These are phyloP conservation scores for Cucurbitaria berberidis DNA, from an alignment of 2,329 filamentous ascomycete genomes.

Conservation along the genomic window DNA sequence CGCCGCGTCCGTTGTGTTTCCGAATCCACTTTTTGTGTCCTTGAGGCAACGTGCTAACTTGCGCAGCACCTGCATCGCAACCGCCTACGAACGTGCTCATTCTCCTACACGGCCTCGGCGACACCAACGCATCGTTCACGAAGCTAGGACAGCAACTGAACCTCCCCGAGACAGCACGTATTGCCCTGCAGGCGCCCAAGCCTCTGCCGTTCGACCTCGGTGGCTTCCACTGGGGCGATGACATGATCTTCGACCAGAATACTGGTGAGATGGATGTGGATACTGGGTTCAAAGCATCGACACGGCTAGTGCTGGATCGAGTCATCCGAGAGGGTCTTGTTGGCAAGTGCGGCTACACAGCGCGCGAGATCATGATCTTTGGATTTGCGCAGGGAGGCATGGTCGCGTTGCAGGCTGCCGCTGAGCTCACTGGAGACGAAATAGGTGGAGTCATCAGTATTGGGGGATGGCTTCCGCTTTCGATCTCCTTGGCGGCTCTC, in stretches of 20 bases:
- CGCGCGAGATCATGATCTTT: conserved; percentile 60
- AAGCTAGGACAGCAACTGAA: conserved; percentile 70
- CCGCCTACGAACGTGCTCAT: conserved; percentile 76
- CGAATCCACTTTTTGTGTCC: background rate
- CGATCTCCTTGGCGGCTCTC: conserved; percentile 34
- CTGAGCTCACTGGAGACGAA: conserved; percentile 48
- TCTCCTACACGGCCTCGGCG: conserved; percentile 84
- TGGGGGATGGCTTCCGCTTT: conserved; percentile 63
- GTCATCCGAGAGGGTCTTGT: conserved; percentile 55
- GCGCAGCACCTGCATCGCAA: conserved; percentile 53
- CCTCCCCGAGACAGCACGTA: conserved; percentile 77
- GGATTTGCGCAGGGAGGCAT: conserved; percentile 66
- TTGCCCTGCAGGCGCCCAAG: conserved; percentile 74
- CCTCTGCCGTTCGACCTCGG: conserved; percentile 72
- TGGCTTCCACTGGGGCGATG: conserved; percentile 68
- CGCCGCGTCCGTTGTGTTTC: conserved; percentile 50
- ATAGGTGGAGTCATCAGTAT: conserved; percentile 67
- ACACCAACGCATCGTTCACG: conserved; percentile 72
- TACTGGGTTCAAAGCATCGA: conserved; percentile 56
- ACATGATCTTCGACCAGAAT: conserved; percentile 61
- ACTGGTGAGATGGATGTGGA: conserved; percentile 62
- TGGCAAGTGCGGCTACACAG: conserved; percentile 56
- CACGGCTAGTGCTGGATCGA: conserved; percentile 51
- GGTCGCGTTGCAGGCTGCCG: conserved; percentile 56
- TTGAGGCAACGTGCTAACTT: conserved; percentile 20